These are phyloP conservation scores for Globisporangium alternatum DNA, from an alignment of 352 stramenopile genomes.

Conservation along the genomic window DNA sequence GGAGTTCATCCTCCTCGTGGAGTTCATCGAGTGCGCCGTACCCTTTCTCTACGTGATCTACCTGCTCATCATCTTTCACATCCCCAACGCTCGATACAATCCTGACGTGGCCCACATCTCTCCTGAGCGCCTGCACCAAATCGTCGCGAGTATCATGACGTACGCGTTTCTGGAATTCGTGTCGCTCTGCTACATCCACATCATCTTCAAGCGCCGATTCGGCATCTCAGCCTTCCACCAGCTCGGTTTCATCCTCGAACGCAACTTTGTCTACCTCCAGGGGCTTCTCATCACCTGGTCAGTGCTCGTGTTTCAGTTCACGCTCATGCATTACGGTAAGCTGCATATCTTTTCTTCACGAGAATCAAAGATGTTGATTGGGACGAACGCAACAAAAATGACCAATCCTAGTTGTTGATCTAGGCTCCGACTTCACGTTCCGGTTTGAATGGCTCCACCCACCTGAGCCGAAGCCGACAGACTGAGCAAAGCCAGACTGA, in stretches of 20 bases:
- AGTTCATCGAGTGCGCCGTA: constrained; percentile 9
- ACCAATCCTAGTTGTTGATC: too few species aligned
- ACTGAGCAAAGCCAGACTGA: too few species aligned
- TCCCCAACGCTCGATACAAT: constrained; percentile 8
- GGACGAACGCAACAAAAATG: too few species aligned
- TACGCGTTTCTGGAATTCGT: background rate
- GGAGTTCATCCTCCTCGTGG: constrained; percentile 9
- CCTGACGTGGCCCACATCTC: background rate
- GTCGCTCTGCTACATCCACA: background rate
- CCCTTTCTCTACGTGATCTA: background rate
- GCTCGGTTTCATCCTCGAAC: constrained; percentile 1
- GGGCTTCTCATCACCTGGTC: background rate
- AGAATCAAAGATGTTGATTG: too few species aligned
- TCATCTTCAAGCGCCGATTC: background rate
- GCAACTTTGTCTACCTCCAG: constrained; percentile 1
- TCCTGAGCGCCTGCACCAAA: background rate
- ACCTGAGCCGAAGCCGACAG: too few species aligned
- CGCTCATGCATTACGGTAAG: background rate
- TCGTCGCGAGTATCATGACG: background rate
- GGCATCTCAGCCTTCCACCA: background rate
- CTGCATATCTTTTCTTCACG: too few species aligned
- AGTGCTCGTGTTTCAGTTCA: background rate
- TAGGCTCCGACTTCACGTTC: too few species aligned
- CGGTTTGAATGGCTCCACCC: too few species aligned
- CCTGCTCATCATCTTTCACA: background rate